Percentiles rank a stretch among this genome's conserved stretches.
Conservation (phyloP, 352 stramenopile species). For the Phytopythium kandeliae region DNA sequence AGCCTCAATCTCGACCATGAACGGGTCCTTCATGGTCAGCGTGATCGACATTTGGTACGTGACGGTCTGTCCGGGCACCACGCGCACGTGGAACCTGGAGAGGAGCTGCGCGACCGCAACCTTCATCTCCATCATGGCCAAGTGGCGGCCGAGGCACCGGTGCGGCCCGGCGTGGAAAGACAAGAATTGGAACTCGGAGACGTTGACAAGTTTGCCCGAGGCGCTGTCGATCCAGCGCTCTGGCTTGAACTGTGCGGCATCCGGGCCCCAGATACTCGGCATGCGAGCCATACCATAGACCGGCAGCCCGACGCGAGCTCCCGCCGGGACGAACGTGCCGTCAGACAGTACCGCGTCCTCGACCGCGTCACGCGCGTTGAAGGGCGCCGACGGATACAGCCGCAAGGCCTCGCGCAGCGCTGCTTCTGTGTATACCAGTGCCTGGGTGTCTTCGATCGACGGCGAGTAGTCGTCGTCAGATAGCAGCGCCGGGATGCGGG, state of each 20-base stretch:
- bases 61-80: slow-evolving; percentile 13
- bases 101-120: slow-evolving; percentile 35
- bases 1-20: slow-evolving; percentile 9
- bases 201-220: slow-evolving; percentile 12
- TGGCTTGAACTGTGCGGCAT: slow-evolving; percentile 49
- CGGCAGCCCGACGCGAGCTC: slow-evolving; percentile 12
- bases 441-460: slow-evolving; percentile 1
- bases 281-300: slow-evolving; percentile 23
- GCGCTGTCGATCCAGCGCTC: slow-evolving; percentile 51
- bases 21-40: slow-evolving; percentile 18
- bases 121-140: slow-evolving; percentile 61
- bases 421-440: slow-evolving; percentile 10
- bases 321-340: slow-evolving; percentile 18
- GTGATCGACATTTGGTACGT: slow-evolving; percentile 27
- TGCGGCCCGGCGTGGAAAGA: slow-evolving; percentile 52
- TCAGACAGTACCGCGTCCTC: slow-evolving; percentile 16
- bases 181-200: slow-evolving; percentile 41
- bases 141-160: slow-evolving; percentile 39
- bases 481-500: slow-evolving; percentile 8
- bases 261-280: slow-evolving; percentile 21
- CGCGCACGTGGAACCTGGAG: slow-evolving; percentile 23
- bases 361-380: slow-evolving; percentile 4
- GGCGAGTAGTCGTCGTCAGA: slow-evolving; percentile 4
- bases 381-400: slow-evolving; percentile 5
- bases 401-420: slow-evolving; percentile 6